Evolutionary conservation across 495 filamentous ascomycete species (phyloP).

Genomic region (Tuber umbilicatum): DNA sequence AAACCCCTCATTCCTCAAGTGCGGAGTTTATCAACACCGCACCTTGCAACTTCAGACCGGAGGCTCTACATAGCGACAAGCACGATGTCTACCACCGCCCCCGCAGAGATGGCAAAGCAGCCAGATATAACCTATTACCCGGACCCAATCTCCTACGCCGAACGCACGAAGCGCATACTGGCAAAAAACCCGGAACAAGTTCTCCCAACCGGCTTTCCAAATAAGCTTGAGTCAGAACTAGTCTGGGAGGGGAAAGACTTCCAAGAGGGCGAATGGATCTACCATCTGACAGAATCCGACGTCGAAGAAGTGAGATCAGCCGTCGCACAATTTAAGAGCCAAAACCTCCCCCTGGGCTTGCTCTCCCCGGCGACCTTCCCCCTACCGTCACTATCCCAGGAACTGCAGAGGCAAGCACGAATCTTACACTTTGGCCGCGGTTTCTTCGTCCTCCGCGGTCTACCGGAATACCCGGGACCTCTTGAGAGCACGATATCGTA

Average conservation of each 20-base stretch:
- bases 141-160: constrained; percentile 11
- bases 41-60: not conserved
- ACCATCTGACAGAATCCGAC: constrained; percentile 15
- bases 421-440: constrained; percentile 48
- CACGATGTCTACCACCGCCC: not conserved
- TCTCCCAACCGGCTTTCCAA: constrained; percentile 21
- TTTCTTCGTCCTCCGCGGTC: constrained; percentile 51
- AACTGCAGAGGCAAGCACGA: constrained; percentile 44
- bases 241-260: constrained; percentile 33
- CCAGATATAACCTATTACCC: constrained; percentile 29
- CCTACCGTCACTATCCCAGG: constrained; percentile 49
- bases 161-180: constrained; percentile 17
- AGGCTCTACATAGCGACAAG: not conserved
- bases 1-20: not conserved
- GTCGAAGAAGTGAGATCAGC: constrained; percentile 22
- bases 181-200: not conserved
- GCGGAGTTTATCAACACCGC: not conserved
- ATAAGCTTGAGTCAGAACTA: constrained; percentile 13
- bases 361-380: constrained; percentile 45
- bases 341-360: not conserved
- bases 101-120: constrained; percentile 4
- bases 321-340: constrained; percentile 24
- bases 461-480: constrained; percentile 47
- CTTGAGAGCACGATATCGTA: constrained; percentile 53
- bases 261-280: constrained; percentile 23